Conservation (phyloP, 306 rosid species). For the Benincasa hispida region DNA sequence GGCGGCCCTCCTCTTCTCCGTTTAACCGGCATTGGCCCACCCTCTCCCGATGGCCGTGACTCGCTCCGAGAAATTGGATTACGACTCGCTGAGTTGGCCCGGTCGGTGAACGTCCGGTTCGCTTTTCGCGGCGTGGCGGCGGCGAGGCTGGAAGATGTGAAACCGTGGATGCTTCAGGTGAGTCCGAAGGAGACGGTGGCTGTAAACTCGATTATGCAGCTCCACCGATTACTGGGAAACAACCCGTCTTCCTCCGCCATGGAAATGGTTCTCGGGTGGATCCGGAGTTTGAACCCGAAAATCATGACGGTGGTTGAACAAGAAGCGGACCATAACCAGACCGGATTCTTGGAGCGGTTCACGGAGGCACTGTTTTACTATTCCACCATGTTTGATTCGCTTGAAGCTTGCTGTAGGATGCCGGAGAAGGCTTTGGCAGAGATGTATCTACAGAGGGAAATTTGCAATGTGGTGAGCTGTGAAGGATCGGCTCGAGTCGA, state of each 20-base stretch:
- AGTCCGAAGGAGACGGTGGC: slow-evolving; percentile 64
- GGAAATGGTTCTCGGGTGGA: slow-evolving; percentile 44
- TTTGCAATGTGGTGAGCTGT: slow-evolving; percentile 71
- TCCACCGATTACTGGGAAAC: slow-evolving; percentile 60
- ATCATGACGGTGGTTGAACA: slow-evolving; percentile 75
- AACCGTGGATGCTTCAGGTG: slow-evolving; percentile 88
- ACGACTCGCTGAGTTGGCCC: slow-evolving; percentile 68
- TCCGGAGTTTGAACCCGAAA: slow-evolving; percentile 59
- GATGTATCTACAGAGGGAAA: slow-evolving; percentile 61
- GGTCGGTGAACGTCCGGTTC: slow-evolving; percentile 71
- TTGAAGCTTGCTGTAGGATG: slow-evolving; percentile 52
- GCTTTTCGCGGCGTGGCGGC: slow-evolving; percentile 91
- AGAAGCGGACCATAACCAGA: slow-evolving; percentile 67
- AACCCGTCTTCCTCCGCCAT: slow-evolving; percentile 14
- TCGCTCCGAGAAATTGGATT: slow-evolving; percentile 63
- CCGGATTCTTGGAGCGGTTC: slow-evolving; percentile 74
- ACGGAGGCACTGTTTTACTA: slow-evolving; percentile 70
- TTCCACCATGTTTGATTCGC: slow-evolving; percentile 79
- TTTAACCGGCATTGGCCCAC: slow-evolving; percentile 88
- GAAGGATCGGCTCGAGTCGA: slow-evolving; percentile 70
- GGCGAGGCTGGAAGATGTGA: slow-evolving; percentile 61
- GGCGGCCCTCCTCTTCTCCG: slow-evolving; percentile 74
- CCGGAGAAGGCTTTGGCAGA: slow-evolving; percentile 75
- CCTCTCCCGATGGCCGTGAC: slow-evolving; percentile 81
- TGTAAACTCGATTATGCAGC: slow-evolving; percentile 75